These are phyloP conservation scores for Diutina ranongensis DNA, from an alignment of 1,139 yeast species.

Conservation along the genomic window DNA sequence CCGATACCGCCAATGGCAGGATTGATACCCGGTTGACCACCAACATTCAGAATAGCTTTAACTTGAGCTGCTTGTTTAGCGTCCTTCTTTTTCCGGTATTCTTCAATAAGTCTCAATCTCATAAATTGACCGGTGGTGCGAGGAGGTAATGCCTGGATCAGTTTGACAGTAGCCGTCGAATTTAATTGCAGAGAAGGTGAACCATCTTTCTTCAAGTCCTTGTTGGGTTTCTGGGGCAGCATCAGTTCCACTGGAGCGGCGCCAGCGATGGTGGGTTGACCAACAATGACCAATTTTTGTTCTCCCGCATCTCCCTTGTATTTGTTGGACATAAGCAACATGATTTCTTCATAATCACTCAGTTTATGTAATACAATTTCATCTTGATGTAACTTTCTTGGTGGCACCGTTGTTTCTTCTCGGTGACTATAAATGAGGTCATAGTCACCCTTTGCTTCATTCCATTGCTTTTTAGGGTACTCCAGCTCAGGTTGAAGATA, in stretches of 20 bases:
- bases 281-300: slow-evolving; percentile 31
- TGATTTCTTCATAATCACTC: slow-evolving; percentile 82
- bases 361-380: slow-evolving; percentile 52
- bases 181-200: slow-evolving; percentile 14
- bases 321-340: slow-evolving; percentile 42
- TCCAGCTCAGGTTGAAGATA: slow-evolving; percentile 35
- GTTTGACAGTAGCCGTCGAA: slow-evolving; percentile 13
- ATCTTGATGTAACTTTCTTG: slow-evolving; percentile 35
- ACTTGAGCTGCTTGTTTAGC: slow-evolving; percentile 27
- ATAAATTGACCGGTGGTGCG: slow-evolving; percentile 24
- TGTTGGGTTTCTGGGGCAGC: slow-evolving; percentile 7
- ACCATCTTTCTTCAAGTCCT: slow-evolving; percentile 5
- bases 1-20: slow-evolving; percentile 4
- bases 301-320: slow-evolving; percentile 30
- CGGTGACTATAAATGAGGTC: slow-evolving; percentile 34
- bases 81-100: slow-evolving; percentile 33
- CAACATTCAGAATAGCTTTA: slow-evolving; percentile 15
- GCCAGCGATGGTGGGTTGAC: slow-evolving; percentile 12
- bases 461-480: slow-evolving; percentile 33
- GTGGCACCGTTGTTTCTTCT: slow-evolving; percentile 29
- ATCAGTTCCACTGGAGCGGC: slow-evolving; percentile 2
- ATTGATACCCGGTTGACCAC: slow-evolving; percentile 12
- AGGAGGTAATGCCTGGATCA: slow-evolving; percentile 9
- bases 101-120: slow-evolving; percentile 37
- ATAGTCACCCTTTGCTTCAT: slow-evolving; percentile 22